Conservation (phyloP, 768 basidiomycete species). For the Xerocomus spinulosus region DNA sequence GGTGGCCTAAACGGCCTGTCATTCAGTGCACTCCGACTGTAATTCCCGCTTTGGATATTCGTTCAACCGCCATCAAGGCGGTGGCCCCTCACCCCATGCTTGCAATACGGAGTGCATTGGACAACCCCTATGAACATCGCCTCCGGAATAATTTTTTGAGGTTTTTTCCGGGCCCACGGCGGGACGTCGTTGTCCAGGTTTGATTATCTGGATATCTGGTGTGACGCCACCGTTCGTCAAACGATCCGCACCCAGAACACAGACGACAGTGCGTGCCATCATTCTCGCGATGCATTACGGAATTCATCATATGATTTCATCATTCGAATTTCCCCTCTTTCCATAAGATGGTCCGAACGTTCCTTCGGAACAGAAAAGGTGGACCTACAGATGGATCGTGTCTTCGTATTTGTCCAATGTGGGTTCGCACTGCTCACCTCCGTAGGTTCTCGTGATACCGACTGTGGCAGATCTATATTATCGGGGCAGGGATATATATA, state of each 20-base stretch:
- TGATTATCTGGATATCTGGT: not conserved
- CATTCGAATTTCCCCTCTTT: not conserved
- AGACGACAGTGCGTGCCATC: no score
- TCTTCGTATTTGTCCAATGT: not conserved
- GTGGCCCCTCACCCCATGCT: not conserved
- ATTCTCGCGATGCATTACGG: not conserved
- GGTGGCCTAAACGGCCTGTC: not conserved
- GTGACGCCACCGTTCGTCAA: not conserved
- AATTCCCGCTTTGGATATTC: not conserved
- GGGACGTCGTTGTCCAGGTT: not conserved
- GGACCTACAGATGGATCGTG: conserved; percentile 11
- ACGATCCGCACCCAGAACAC: not conserved
- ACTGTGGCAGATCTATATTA: conserved; percentile 1
- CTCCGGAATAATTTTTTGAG: not conserved
- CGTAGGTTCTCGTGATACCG: no score
- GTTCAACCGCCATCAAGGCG: not conserved
- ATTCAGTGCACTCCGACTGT: not conserved
- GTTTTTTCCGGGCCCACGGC: not conserved
- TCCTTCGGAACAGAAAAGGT: not conserved
- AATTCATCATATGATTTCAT: conserved; percentile 4
- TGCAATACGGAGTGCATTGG: no score
- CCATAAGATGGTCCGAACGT: not conserved
- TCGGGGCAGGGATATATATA: not conserved
- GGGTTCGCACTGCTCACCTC: not conserved
- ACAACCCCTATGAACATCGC: no score